Evolutionary conservation across 768 basidiomycete species (phyloP).

Genomic region (Trametes meyenii): DNA sequence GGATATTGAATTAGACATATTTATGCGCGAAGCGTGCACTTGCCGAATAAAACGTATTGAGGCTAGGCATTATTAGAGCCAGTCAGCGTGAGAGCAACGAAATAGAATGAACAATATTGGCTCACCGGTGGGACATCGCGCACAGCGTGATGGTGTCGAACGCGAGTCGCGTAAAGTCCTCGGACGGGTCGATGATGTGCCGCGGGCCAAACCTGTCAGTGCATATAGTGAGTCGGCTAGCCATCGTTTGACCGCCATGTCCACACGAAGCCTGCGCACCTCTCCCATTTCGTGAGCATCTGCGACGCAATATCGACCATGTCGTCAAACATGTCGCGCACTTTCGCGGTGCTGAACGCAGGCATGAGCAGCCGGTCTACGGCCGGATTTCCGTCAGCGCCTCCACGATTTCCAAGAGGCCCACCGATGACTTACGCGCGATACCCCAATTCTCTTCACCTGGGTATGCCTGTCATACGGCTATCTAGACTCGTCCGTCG

Average conservation of each 20-base stretch:
- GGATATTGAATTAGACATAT: background rate
- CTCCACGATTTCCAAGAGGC: background rate
- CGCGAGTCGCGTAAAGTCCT: slow-evolving; percentile 51
- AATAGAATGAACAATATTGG: background rate
- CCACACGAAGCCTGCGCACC: slow-evolving; percentile 28
- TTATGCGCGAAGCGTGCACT: background rate
- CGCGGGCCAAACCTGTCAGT: slow-evolving; percentile 45
- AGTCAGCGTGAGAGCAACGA: background rate
- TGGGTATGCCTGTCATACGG: slow-evolving; percentile 35
- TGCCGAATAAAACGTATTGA: slow-evolving; percentile 51
- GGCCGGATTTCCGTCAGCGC: background rate
- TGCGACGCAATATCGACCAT: slow-evolving; percentile 50
- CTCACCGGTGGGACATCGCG: slow-evolving; percentile 45
- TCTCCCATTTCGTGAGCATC: slow-evolving; percentile 47
- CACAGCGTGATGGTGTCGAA: slow-evolving; percentile 51
- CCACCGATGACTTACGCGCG: slow-evolving; percentile 38
- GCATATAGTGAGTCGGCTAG: background rate
- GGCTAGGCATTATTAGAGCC: slow-evolving; percentile 26
- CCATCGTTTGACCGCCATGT: background rate
- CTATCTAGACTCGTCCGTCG: background rate
- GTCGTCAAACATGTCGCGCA: slow-evolving; percentile 50
- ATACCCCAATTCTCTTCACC: slow-evolving; percentile 51
- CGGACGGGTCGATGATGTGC: slow-evolving; percentile 44
- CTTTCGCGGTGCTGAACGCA: slow-evolving; percentile 44
- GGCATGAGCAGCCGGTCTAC: slow-evolving; percentile 45